Conservation (phyloP, 352 stramenopile species). For the Pythium monospermum region DNA sequence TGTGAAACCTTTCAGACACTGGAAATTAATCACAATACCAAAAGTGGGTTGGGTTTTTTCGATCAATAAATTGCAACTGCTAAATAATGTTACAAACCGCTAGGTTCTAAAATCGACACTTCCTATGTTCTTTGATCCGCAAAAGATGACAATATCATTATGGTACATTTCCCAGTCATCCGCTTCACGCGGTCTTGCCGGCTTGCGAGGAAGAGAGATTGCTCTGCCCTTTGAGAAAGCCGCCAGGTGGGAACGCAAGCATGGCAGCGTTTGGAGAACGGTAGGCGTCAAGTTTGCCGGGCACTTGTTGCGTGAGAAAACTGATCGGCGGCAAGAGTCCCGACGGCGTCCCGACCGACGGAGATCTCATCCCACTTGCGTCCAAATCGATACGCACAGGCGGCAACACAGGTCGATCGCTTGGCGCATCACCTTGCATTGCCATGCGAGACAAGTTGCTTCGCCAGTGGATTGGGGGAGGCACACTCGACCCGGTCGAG, state of each 20-base stretch:
- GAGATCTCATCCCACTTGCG: not conserved
- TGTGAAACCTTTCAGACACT: no score
- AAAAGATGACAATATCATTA: no score
- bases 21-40: no score
- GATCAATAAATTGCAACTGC: slow-evolving; percentile 11
- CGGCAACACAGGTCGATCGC: not conserved
- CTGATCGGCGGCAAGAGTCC: slow-evolving; percentile 66
- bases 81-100: slow-evolving; percentile 26
- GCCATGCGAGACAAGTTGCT: slow-evolving; percentile 19
- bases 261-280: slow-evolving; percentile 35
- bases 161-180: slow-evolving; percentile 24
- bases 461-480: slow-evolving; percentile 22
- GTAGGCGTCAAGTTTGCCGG: slow-evolving; percentile 61
- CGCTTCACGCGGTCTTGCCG: slow-evolving; percentile 48
- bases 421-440: slow-evolving; percentile 5
- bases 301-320: slow-evolving; percentile 55
- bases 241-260: slow-evolving; percentile 37
- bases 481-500: slow-evolving; percentile 1
- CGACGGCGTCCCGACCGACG: slow-evolving; percentile 23
- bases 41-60: no score
- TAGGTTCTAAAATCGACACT: no score
- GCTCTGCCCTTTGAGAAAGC: slow-evolving; percentile 40
- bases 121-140: no score
- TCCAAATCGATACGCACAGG: slow-evolving; percentile 4
- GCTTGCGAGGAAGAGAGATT: slow-evolving; percentile 23